A percentile compares a stretch with the other conserved stretches of the same genome.
These are phyloP conservation scores for Vicia villosa DNA, from an alignment of 306 rosid genomes.

Conservation along the genomic window DNA sequence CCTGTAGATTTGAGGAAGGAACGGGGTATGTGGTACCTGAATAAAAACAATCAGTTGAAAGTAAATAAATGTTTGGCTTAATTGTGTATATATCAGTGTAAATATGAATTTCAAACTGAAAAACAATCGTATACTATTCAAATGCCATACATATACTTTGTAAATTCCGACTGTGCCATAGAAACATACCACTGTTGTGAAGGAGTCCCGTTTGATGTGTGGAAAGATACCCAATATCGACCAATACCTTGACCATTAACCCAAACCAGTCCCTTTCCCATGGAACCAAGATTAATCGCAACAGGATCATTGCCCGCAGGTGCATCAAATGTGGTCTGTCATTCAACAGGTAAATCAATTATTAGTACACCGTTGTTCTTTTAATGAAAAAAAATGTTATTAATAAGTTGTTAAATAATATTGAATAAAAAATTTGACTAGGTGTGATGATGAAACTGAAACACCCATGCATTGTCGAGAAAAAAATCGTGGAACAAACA, in stretches of 20 bases:
- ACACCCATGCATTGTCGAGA: background rate
- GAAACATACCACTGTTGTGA: conserved; percentile 78
- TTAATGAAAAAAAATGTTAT: background rate
- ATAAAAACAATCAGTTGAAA: conserved; percentile 23
- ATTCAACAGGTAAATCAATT: conserved; percentile 6
- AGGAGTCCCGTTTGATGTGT: conserved; percentile 63
- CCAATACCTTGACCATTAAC: conserved; percentile 83
- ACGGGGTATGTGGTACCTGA: conserved; percentile 85
- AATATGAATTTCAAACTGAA: conserved; percentile 13
- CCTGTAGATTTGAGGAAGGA: conserved; percentile 65
- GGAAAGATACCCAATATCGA: conserved; percentile 85
- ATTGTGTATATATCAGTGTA: background rate
- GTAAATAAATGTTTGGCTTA: conserved; percentile 27
- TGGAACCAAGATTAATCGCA: conserved; percentile 72
- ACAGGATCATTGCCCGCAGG: conserved; percentile 68
- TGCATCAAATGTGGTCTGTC: conserved; percentile 71
- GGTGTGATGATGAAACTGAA: background rate
- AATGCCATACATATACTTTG: background rate
- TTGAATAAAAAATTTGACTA: background rate
- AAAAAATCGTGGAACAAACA: conserved; percentile 9
- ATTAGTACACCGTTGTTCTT: conserved; percentile 7
- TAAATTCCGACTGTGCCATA: too few relatives aligned
- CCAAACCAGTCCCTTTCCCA: conserved; percentile 90
- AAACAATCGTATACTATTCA: conserved; percentile 9
- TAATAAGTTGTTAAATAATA: background rate